Conservation (phyloP, 2,329 filamentous ascomycete genomes). For the Alternaria triticina region DNA sequence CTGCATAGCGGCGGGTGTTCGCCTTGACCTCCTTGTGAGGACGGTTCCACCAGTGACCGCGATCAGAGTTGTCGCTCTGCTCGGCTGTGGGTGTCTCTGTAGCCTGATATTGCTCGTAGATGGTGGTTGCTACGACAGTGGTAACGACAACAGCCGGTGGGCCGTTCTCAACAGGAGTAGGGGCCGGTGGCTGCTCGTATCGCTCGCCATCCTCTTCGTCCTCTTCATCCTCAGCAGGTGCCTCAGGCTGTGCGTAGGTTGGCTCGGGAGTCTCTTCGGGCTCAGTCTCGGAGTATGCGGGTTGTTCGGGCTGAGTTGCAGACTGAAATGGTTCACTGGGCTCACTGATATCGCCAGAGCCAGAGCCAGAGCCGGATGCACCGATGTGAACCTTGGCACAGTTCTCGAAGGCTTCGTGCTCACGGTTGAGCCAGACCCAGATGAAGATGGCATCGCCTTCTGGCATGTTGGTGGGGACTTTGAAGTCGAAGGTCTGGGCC, state of each 20-base stretch:
- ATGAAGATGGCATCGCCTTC: slow-evolving; percentile 53
- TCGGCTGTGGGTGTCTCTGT: slow-evolving; percentile 10
- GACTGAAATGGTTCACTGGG: slow-evolving; percentile 16
- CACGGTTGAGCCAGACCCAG: slow-evolving; percentile 58
- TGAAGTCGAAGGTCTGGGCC: slow-evolving; percentile 55
- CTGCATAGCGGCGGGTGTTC: slow-evolving; percentile 26
- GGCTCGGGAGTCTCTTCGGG: slow-evolving; percentile 12
- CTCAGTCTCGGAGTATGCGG: slow-evolving; percentile 15
- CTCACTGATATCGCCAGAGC: slow-evolving; percentile 10
- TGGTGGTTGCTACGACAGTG: slow-evolving; percentile 8
- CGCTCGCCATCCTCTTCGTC: not conserved
- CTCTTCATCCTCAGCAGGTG: slow-evolving; percentile 1
- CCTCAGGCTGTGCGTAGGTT: slow-evolving; percentile 5
- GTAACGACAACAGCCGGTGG: slow-evolving; percentile 10
- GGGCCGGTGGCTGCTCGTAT: slow-evolving; percentile 1
- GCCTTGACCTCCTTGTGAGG: slow-evolving; percentile 19
- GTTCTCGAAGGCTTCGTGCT: slow-evolving; percentile 55
- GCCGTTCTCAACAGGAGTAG: not conserved
- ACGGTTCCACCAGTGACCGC: slow-evolving; percentile 2
- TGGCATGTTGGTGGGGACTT: slow-evolving; percentile 52
- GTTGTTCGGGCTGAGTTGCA: slow-evolving; percentile 17
- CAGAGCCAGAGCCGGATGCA: slow-evolving; percentile 22
- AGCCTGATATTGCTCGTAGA: slow-evolving; percentile 1
- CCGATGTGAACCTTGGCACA: slow-evolving; percentile 55
- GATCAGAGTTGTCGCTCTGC: slow-evolving; percentile 7